phyloP scores from a whole-genome alignment of 2,329 filamentous ascomycete species.

The Madurella mycetomatis region DNA sequence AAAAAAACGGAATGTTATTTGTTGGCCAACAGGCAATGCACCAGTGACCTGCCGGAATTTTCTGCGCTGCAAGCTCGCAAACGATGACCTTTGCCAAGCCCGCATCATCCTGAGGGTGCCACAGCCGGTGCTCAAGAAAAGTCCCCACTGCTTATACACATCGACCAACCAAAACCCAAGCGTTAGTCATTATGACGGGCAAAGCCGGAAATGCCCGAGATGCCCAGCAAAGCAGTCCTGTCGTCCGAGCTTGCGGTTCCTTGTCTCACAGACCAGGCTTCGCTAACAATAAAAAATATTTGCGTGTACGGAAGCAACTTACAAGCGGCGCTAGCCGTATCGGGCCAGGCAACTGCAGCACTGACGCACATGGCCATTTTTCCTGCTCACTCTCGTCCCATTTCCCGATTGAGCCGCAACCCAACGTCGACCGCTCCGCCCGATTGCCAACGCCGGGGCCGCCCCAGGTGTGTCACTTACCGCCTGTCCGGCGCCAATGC shows the following conservation, averaged over 20 bases:
- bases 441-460: not conserved
- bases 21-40: constrained; percentile 5
- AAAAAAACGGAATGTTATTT: constrained; percentile 4
- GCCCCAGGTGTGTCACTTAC: not conserved
- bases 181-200: constrained; percentile 24
- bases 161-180: constrained; percentile 18
- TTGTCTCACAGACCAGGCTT: not conserved
- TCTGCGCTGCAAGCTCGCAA: constrained; percentile 14
- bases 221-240: constrained; percentile 12
- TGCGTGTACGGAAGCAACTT: not conserved
- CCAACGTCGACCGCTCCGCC: constrained; percentile 6
- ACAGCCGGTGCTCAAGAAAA: constrained; percentile 17
- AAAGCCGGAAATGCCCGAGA: constrained; percentile 27
- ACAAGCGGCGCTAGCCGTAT: constrained; percentile 10
- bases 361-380: constrained; percentile 15
- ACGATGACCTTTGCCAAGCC: constrained; percentile 23
- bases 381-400: constrained; percentile 1
- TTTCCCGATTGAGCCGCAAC: constrained; percentile 20
- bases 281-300: too few relatives aligned
- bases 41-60: constrained; percentile 18
- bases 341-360: constrained; percentile 4
- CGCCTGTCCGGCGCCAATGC: not conserved
- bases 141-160: not conserved
- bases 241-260: constrained; percentile 6
- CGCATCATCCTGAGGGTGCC: constrained; percentile 15